Evolutionary conservation across 1,139 yeast species (phyloP).

Genomic region (Protomyces inundatus): DNA sequence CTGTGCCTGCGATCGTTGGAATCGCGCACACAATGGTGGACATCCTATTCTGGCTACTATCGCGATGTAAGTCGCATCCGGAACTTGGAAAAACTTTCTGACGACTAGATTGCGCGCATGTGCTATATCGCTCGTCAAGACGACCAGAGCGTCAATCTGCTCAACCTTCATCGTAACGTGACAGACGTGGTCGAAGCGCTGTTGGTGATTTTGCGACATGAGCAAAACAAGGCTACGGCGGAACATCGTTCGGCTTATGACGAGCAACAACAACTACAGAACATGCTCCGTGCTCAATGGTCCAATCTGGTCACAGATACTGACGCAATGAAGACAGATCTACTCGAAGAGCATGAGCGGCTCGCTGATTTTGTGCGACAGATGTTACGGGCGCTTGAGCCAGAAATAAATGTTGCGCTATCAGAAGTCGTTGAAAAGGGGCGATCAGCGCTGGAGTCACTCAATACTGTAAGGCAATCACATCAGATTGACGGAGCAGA

Average conservation of each 20-base stretch:
- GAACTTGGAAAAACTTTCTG: neutral
- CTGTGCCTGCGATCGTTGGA: constrained; percentile 10
- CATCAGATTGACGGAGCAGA: too few relatives aligned
- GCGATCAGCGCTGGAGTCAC: too few relatives aligned
- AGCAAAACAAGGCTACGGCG: neutral
- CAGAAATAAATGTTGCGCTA: too few relatives aligned
- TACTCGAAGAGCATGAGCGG: too few relatives aligned
- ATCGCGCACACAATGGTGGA: constrained; percentile 5
- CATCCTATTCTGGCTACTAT: constrained; percentile 25
- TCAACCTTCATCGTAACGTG: constrained; percentile 7
- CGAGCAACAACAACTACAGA: neutral
- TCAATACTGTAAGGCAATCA: too few relatives aligned
- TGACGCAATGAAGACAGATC: neutral
- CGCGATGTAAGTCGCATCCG: constrained; percentile 8
- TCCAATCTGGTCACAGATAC: neutral
- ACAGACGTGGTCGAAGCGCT: neutral
- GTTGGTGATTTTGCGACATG: neutral
- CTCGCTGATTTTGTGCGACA: too few relatives aligned
- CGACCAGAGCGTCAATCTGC: neutral
- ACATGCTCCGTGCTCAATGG: neutral
- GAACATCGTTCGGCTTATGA: neutral
- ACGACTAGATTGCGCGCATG: constrained; percentile 6
- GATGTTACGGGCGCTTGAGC: too few relatives aligned
- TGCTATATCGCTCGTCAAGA: constrained; percentile 8
- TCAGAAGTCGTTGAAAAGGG: too few relatives aligned